These are phyloP conservation scores for Pestalotiopsis sp. DNA, from an alignment of 2,329 filamentous ascomycete species.

Conservation along the genomic window DNA sequence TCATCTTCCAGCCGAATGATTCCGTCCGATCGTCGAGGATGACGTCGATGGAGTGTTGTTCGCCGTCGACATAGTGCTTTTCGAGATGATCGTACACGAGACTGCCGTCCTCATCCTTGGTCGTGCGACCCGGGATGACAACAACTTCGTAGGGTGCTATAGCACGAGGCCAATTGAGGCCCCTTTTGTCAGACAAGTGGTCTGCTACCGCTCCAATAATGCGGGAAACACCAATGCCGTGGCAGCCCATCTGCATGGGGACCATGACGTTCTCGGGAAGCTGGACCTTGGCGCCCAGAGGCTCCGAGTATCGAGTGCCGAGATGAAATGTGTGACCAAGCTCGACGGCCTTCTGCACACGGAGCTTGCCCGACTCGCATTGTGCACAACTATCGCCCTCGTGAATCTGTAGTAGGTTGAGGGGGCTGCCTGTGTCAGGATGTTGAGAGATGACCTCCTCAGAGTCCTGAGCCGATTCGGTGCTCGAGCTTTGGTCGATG, in stretches of 20 bases:
- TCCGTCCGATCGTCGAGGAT: constrained; percentile 74
- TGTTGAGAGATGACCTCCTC: constrained; percentile 19
- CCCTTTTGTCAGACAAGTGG: constrained; percentile 68
- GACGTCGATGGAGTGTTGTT: constrained; percentile 52
- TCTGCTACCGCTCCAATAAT: constrained; percentile 87
- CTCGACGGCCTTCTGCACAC: constrained; percentile 76
- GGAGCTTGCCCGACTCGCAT: constrained; percentile 66
- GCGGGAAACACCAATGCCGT: constrained; percentile 91
- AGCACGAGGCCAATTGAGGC: constrained; percentile 83
- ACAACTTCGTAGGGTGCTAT: constrained; percentile 84
- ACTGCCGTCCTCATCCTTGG: constrained; percentile 47
- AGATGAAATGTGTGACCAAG: constrained; percentile 95
- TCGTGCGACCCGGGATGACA: constrained; percentile 57
- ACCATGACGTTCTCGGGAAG: constrained; percentile 42
- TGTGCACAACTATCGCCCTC: constrained; percentile 73
- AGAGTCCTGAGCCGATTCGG: constrained; percentile 13
- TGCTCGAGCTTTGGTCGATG: constrained; percentile 34
- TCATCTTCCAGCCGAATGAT: constrained; percentile 80
- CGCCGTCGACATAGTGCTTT: constrained; percentile 12
- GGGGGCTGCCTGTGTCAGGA: constrained; percentile 30
- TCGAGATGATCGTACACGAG: constrained; percentile 65
- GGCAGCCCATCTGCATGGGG: constrained; percentile 90
- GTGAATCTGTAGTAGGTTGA: constrained; percentile 67
- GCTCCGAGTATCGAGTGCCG: constrained; percentile 82
- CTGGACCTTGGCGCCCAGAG: constrained; percentile 66